Percentiles rank a stretch among this genome's conserved stretches.
phyloP scores from a whole-genome alignment of 2,329 filamentous ascomycete species.

The Botryosphaeria dothidea region DNA sequence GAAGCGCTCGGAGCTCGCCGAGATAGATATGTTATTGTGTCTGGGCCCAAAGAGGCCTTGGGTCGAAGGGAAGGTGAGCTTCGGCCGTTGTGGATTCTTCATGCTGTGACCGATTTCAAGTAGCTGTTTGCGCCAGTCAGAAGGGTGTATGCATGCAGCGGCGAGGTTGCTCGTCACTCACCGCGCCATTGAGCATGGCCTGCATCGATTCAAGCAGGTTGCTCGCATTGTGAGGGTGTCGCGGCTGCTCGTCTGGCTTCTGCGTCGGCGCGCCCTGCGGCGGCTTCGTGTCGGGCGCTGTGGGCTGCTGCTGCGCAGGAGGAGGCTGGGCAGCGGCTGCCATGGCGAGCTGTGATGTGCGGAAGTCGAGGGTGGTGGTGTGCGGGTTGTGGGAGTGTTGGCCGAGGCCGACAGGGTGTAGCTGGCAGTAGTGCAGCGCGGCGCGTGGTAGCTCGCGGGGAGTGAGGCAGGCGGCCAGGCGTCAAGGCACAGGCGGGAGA shows the following conservation, averaged over 20 bases:
- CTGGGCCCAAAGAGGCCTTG: slow-evolving; percentile 47
- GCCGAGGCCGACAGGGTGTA: background rate
- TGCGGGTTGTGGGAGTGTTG: background rate
- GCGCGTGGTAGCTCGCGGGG: background rate
- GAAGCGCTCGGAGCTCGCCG: slow-evolving; percentile 44
- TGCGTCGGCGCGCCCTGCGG: background rate
- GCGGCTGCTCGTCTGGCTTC: background rate
- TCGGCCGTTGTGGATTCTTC: slow-evolving; percentile 19
- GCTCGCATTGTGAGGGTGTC: background rate
- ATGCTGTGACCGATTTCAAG: slow-evolving; percentile 13
- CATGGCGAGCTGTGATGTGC: background rate
- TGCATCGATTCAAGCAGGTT: slow-evolving; percentile 47
- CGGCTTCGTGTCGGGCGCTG: background rate
- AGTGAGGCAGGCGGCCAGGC: no score
- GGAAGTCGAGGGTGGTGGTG: background rate
- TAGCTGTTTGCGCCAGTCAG: slow-evolving; percentile 3
- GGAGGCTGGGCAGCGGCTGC: background rate
- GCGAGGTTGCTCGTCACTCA: slow-evolving; percentile 29
- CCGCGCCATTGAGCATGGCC: slow-evolving; percentile 49
- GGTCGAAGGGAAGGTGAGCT: slow-evolving; percentile 39
- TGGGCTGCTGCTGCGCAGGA: background rate
- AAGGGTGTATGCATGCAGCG: background rate
- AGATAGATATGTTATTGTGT: slow-evolving; percentile 41
- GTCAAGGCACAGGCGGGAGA: no score
- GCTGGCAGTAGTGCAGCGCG: background rate